phyloP scores from a whole-genome alignment of 441 rosid species.

The Syzygium syzygioides region DNA sequence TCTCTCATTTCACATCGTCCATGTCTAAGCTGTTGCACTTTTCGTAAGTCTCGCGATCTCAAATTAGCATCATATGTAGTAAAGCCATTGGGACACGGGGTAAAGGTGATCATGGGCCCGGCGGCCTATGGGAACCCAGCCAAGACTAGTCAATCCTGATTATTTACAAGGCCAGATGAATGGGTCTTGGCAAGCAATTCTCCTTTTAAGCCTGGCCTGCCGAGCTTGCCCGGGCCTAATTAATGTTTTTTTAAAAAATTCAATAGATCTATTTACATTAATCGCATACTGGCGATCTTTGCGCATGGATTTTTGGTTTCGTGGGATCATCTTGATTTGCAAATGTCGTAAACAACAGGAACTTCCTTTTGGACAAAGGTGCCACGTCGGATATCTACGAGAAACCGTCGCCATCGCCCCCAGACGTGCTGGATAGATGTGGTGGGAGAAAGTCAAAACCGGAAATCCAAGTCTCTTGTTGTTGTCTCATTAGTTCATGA shows the following conservation, averaged over 20 bases:
- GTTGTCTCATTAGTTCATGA: not conserved
- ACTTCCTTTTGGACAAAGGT: not conserved
- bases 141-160: not conserved
- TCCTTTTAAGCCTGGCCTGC: not conserved
- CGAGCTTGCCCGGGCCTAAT: not conserved
- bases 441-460: not conserved
- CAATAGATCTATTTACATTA: not conserved
- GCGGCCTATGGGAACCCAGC: not conserved
- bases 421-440: not conserved
- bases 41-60: not conserved
- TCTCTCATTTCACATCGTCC: rapidly evolving
- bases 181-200: not conserved
- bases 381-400: not conserved
- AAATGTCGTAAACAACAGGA: not conserved
- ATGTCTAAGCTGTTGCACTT: not conserved
- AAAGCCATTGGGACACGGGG: not conserved
- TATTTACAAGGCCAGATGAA: not conserved
- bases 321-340: not conserved
- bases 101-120: not conserved
- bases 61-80: not conserved
- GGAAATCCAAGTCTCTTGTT: not conserved
- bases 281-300: not conserved
- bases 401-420: not conserved
- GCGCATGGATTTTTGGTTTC: not conserved
- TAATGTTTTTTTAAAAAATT: not conserved